Evolutionary conservation across 1,139 yeast species (phyloP).

Genomic region (Geotrichum aggregatum): DNA sequence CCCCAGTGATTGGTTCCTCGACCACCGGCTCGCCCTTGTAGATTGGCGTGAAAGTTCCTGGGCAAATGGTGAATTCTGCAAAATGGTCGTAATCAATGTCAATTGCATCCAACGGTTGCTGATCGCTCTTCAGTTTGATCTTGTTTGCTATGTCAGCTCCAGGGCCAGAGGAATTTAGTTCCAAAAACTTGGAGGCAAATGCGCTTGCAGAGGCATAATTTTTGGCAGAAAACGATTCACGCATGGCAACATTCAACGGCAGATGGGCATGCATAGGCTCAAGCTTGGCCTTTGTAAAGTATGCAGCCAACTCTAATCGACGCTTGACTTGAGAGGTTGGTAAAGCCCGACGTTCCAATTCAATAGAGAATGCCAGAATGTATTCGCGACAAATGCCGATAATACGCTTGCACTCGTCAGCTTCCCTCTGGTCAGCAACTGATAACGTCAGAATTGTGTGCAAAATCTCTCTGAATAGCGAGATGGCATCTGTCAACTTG

Average conservation of each 20-base stretch:
- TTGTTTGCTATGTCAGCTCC: conserved; percentile 87
- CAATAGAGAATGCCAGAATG: conserved; percentile 86
- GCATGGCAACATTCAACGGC: conserved; percentile 94
- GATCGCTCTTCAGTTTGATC: conserved; percentile 73
- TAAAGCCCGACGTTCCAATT: conserved; percentile 76
- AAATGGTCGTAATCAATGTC: conserved; percentile 90
- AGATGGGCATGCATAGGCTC: conserved; percentile 79
- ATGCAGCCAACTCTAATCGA: conserved; percentile 90
- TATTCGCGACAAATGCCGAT: conserved; percentile 80
- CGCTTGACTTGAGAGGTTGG: conserved; percentile 71
- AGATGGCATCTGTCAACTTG: conserved; percentile 75
- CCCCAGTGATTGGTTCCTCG: conserved; percentile 85
- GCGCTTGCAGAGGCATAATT: conserved; percentile 85
- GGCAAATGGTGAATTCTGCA: conserved; percentile 87
- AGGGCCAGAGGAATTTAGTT: conserved; percentile 57
- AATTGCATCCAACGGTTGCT: conserved; percentile 76
- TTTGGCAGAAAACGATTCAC: conserved; percentile 80
- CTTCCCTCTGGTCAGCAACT: conserved; percentile 71
- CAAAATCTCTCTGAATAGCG: conserved; percentile 70
- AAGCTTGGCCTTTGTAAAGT: conserved; percentile 80
- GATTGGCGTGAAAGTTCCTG: conserved; percentile 82
- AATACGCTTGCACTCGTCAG: conserved; percentile 67
- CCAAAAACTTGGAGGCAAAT: conserved; percentile 80
- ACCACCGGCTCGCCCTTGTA: conserved; percentile 69
- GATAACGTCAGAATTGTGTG: conserved; percentile 70